Conservation (phyloP, 1,284 basidiomycete genomes). For the Hymenochaete sp. region DNA sequence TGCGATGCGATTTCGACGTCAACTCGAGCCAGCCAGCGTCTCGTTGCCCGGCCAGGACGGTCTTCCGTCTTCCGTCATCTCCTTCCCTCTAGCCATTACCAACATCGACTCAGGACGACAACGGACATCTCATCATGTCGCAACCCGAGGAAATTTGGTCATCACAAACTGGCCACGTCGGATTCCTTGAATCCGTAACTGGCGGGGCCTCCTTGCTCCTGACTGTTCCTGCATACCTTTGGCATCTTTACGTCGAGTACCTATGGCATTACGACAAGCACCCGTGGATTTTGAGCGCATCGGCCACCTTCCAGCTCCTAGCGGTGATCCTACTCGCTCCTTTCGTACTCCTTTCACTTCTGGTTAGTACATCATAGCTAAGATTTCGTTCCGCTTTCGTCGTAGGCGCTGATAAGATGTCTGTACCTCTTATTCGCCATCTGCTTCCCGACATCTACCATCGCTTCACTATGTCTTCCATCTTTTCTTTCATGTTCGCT, state of each 20-base stretch:
- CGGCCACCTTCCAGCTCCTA: slow-evolving; percentile 54
- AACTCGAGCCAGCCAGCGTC: too few relatives aligned
- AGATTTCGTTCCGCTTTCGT: slow-evolving; percentile 6
- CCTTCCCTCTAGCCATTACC: too few relatives aligned
- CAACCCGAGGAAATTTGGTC: not conserved
- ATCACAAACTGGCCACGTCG: not conserved
- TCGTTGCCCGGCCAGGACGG: too few relatives aligned
- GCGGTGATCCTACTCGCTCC: slow-evolving; percentile 57
- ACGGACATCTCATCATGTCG: too few relatives aligned
- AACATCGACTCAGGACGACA: too few relatives aligned
- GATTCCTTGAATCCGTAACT: slow-evolving; percentile 21
- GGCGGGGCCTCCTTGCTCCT: slow-evolving; percentile 19
- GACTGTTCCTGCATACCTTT: slow-evolving; percentile 34
- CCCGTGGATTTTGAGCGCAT: slow-evolving; percentile 63
- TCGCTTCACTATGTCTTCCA: too few relatives aligned
- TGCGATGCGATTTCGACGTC: too few relatives aligned
- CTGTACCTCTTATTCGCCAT: not conserved
- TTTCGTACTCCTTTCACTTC: slow-evolving; percentile 50
- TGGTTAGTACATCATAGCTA: slow-evolving; percentile 36
- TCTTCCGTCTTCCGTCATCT: too few relatives aligned
- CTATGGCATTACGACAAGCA: slow-evolving; percentile 51
- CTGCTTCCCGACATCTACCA: too few relatives aligned
- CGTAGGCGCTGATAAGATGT: not conserved
- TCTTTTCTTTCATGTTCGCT: too few relatives aligned
- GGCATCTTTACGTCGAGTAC: slow-evolving; percentile 50